Conservation (phyloP, 257 asterid species). For the Rauvolfia tetraphylla region DNA sequence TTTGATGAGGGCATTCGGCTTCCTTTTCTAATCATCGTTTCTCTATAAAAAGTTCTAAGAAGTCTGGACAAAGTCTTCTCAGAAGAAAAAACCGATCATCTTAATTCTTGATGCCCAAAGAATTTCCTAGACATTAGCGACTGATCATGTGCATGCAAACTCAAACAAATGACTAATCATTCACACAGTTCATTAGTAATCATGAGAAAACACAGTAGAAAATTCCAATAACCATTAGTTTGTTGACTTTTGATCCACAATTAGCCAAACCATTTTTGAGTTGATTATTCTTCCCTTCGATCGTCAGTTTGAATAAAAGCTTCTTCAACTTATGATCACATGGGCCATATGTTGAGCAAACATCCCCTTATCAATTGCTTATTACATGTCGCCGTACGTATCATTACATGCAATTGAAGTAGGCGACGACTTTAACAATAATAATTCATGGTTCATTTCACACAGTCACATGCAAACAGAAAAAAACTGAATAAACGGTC, state of each 20-base stretch:
- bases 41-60: too few relatives aligned
- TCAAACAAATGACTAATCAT: neutral
- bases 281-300: neutral
- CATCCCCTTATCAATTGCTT: neutral
- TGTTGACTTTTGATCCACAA: neutral
- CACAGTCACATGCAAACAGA: neutral
- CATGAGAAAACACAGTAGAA: neutral
- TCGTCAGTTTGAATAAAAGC: neutral
- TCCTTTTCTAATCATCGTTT: too few relatives aligned
- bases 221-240: neutral
- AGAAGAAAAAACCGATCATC: neutral
- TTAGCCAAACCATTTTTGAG: neutral
- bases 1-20: too few relatives aligned
- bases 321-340: neutral
- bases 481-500: constrained; percentile 1
- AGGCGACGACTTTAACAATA: neutral
- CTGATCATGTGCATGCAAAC: neutral
- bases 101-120: neutral
- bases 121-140: neutral
- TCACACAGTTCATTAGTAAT: neutral
- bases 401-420: constrained; percentile 8
- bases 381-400: constrained; percentile 7
- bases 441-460: neutral
- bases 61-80: too few relatives aligned
- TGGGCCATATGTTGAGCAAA: neutral